Conservation (phyloP, 768 basidiomycete species). For the Flagelloscypha sp. region DNA sequence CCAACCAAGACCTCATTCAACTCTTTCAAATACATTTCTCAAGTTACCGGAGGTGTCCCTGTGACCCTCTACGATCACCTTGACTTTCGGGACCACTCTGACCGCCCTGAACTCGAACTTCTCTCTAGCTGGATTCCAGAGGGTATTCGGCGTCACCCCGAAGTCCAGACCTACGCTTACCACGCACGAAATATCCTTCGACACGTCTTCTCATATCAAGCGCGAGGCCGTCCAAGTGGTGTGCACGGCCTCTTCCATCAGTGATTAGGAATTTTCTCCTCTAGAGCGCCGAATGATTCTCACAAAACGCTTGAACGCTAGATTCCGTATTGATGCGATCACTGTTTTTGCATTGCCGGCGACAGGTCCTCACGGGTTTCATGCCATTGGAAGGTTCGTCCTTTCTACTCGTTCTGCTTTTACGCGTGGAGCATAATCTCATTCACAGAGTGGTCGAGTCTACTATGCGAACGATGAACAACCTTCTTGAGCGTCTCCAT, state of each 20-base stretch:
- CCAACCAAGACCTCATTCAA: conserved; percentile 95
- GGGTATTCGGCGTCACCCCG: conserved; percentile 29
- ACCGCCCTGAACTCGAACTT: conserved; percentile 18
- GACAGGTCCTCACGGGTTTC: conserved; percentile 89
- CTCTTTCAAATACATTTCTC: conserved; percentile 64
- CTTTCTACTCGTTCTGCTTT: conserved; percentile 8
- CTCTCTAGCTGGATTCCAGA: conserved; percentile 41
- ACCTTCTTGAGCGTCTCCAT: conserved; percentile 90
- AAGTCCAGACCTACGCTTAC: conserved; percentile 43
- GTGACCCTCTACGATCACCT: conserved; percentile 76
- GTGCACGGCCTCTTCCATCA: conserved; percentile 86
- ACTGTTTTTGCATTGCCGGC: conserved; percentile 87
- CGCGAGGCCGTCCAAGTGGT: conserved; percentile 74
- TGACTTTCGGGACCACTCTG: conserved; percentile 36
- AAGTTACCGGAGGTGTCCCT: conserved; percentile 67
- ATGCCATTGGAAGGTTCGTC: conserved; percentile 78
- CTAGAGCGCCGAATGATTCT: conserved; percentile 1
- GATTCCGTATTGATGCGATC: conserved; percentile 91
- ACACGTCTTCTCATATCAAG: conserved; percentile 69
- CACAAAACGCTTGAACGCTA: conserved; percentile 25
- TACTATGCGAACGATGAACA: conserved; percentile 83
- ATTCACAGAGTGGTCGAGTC: conserved; percentile 70
- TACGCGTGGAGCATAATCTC: not conserved
- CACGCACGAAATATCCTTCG: conserved; percentile 60
- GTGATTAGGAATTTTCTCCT: conserved; percentile 30